Conservation (phyloP, 768 basidiomycete species). For the Lactarius quietus region DNA sequence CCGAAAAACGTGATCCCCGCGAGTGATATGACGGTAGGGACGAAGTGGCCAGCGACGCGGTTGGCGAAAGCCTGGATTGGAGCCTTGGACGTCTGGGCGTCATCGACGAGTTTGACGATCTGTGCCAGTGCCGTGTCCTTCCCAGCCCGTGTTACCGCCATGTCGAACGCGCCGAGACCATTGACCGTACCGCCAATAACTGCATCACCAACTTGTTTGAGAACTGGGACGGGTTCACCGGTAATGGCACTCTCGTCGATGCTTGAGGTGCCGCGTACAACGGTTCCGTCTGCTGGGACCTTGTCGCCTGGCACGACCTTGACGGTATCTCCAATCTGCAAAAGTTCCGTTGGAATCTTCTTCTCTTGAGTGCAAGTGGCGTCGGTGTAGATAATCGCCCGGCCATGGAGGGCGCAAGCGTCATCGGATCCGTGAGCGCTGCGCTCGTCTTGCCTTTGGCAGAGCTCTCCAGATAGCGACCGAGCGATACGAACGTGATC, state of each 20-base stretch:
- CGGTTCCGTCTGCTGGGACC: conserved; percentile 91
- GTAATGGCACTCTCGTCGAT: conserved; percentile 97
- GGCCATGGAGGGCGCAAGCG: conserved; percentile 91
- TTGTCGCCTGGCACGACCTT: conserved; percentile 97
- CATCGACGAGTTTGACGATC: conserved; percentile 95
- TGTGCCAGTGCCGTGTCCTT: conserved; percentile 95
- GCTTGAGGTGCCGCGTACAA: conserved; percentile 79
- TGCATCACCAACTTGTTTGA: conserved; percentile 76
- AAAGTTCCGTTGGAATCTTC: conserved; percentile 88
- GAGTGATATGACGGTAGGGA: conserved; percentile 85
- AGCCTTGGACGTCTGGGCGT: conserved; percentile 96
- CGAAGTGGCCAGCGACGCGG: conserved; percentile 90
- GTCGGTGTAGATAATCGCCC: conserved; percentile 94
- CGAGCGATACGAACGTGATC: conserved; percentile 94
- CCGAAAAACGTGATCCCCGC: conserved; percentile 73
- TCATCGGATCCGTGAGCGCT: conserved; percentile 94
- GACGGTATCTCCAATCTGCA: conserved; percentile 90
- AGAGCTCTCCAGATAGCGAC: conserved; percentile 92
- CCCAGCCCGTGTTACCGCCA: conserved; percentile 92
- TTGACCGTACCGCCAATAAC: conserved; percentile 99
- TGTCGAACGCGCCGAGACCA: conserved; percentile 94
- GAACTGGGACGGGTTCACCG: conserved; percentile 86
- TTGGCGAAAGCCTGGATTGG: conserved; percentile 98
- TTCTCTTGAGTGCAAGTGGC: conserved; percentile 80
- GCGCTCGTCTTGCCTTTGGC: conserved; percentile 98